These are phyloP conservation scores for Pythium guiyangense DNA, from an alignment of 352 stramenopile genomes.

Conservation along the genomic window DNA sequence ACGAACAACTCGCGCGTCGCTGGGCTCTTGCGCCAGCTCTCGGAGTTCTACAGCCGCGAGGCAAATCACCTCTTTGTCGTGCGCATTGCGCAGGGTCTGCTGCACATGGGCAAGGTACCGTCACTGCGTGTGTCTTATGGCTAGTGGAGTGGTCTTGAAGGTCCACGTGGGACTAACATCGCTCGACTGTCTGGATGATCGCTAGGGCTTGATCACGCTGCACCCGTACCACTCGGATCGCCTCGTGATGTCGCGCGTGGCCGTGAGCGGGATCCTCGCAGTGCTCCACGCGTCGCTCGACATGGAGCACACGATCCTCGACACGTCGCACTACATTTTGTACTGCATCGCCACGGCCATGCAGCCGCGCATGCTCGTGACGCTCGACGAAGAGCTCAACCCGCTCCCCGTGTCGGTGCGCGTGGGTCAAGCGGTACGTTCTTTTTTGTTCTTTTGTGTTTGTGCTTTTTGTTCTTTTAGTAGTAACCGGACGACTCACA, in stretches of 20 bases:
- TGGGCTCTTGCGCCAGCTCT: constrained; percentile 94
- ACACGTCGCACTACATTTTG: constrained; percentile 98
- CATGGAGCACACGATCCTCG: constrained; percentile 97
- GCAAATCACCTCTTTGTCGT: constrained; percentile 97
- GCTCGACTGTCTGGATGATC: not conserved
- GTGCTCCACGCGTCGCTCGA: constrained; percentile 96
- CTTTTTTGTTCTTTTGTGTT: constrained; percentile 5
- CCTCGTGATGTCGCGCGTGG: constrained; percentile 85
- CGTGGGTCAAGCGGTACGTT: constrained; percentile 94
- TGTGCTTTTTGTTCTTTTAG: not conserved
- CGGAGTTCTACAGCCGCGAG: constrained; percentile 98
- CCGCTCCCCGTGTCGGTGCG: constrained; percentile 96
- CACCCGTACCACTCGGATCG: constrained; percentile 98
- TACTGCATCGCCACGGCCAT: constrained; percentile 98
- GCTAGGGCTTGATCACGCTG: constrained; percentile 94
- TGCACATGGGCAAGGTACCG: constrained; percentile 97
- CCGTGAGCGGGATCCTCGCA: constrained; percentile 93
- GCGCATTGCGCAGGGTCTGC: constrained; percentile 97
- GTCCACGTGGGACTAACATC: too few relatives aligned
- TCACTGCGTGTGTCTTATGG: not conserved
- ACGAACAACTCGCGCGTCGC: constrained; percentile 99
- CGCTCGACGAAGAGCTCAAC: constrained; percentile 95
- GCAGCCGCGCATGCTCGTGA: constrained; percentile 98
- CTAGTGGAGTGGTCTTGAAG: too few relatives aligned
- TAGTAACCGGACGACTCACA: too few relatives aligned